Evolutionary conservation across 257 asterid species (phyloP), one percentile per base, ranked within the genome.

Genomic region (Rubia yunnanensis): DNA sequence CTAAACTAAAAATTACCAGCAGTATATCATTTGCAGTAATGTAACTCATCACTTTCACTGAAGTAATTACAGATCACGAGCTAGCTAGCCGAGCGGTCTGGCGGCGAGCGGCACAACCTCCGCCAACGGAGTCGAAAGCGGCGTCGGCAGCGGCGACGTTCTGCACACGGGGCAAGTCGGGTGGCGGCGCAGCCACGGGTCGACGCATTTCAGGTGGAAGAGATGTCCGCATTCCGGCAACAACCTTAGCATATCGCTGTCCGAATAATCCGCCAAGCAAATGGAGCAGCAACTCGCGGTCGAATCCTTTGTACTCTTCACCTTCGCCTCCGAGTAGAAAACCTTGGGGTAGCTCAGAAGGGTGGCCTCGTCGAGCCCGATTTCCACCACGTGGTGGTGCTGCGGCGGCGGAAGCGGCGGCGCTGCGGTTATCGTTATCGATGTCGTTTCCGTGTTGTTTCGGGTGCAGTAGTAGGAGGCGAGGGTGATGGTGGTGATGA

Each of bases 121-220:
- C 14, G 85, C 92, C 76, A 88, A 20, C 46, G 98, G 98, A 53
- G 98, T 91, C 0, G 95, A 54, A 23, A 81, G 31, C 50, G 98
- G 98, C 56, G 96, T 69, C 35, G 95, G 94, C 77, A 86, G 8
- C 8, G 98, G 96, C 35, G 98, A 89, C 0, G 95, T 92, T 52
- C 98, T 82, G 77, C 98, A 92, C 3, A 92, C 80, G 0, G 98
- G 98, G 50, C 98, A 92, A 5, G 98, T 89, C 0, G 98, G 96
- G 77, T 92, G 91, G 70, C 70, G 76, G 71, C 95, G 78, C 68
- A 92, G 78, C 98, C 98, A 92, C 7, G 90, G 92, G 60, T 92
- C 96, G 30, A 92, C 89, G 59, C 98, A 92, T 63, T 72, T 85
- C 10, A 85, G 64, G 68, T 92, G 98, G 72, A 89, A 92, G 14